Evolutionary conservation across 2,329 filamentous ascomycete genomes (phyloP).

Genomic region (Beauveria asiatica): DNA sequence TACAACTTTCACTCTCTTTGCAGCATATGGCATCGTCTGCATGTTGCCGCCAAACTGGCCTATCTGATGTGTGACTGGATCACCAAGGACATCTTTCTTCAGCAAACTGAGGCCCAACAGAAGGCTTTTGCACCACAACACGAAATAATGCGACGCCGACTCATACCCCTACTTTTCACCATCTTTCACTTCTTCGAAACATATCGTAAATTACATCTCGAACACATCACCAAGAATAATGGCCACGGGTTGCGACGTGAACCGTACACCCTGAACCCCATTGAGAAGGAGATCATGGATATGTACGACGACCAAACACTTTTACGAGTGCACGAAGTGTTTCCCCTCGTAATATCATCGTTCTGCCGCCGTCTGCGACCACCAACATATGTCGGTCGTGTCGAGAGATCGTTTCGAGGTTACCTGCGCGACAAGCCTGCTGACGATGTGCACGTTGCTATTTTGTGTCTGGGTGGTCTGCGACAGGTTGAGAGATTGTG

Average conservation of each 20-base stretch:
- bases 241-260: constrained; percentile 42
- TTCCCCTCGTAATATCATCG: constrained; percentile 55
- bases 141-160: constrained; percentile 54
- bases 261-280: constrained; percentile 54
- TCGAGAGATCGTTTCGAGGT: constrained; percentile 54
- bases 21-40: constrained; percentile 56
- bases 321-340: constrained; percentile 54
- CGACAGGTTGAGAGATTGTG: constrained; percentile 56
- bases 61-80: constrained; percentile 56
- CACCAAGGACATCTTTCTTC: constrained; percentile 56
- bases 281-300: constrained; percentile 52
- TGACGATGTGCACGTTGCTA: constrained; percentile 53
- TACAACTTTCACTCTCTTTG: constrained; percentile 54
- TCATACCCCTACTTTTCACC: constrained; percentile 56
- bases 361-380: constrained; percentile 55
- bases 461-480: constrained; percentile 52
- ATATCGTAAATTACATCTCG: constrained; percentile 50
- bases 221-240: constrained; percentile 44
- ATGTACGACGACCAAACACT: constrained; percentile 58
- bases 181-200: constrained; percentile 62
- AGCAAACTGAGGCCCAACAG: constrained; percentile 45
- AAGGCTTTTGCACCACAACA: constrained; percentile 51
- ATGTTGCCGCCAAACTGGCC: constrained; percentile 55
- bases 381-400: constrained; percentile 54
- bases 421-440: constrained; percentile 55